Evolutionary conservation across 2,329 filamentous ascomycete genomes (phyloP).

Genomic region (Sporothrix humicola): DNA sequence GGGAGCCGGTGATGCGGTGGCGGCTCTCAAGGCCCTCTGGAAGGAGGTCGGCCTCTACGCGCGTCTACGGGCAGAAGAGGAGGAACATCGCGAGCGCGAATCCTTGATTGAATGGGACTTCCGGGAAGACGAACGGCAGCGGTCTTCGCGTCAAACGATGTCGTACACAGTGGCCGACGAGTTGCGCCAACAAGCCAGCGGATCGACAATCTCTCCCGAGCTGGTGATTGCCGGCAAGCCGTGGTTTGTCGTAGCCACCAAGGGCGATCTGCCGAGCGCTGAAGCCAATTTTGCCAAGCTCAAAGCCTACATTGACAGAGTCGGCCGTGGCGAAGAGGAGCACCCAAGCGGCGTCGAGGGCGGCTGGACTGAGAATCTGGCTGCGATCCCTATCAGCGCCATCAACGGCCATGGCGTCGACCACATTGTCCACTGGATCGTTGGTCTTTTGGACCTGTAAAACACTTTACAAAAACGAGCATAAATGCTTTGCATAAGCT

Average conservation of each 20-base stretch:
- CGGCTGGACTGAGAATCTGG: constrained; percentile 65
- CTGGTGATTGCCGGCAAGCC: constrained; percentile 89
- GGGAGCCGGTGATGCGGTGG: constrained; percentile 75
- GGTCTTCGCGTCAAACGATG: neutral
- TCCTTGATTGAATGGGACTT: constrained; percentile 61
- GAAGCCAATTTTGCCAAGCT: constrained; percentile 76
- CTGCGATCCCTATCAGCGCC: constrained; percentile 84
- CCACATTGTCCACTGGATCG: constrained; percentile 72
- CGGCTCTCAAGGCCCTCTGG: constrained; percentile 83
- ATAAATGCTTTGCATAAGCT: too few species aligned
- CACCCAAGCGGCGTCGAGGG: constrained; percentile 74
- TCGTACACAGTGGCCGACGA: constrained; percentile 41
- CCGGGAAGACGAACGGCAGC: neutral
- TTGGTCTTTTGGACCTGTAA: constrained; percentile 65
- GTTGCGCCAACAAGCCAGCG: constrained; percentile 13
- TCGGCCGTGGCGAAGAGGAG: constrained; percentile 65
- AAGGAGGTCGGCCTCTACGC: constrained; percentile 87
- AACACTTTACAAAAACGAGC: constrained; percentile 6
- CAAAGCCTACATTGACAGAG: constrained; percentile 69
- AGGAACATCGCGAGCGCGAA: constrained; percentile 67
- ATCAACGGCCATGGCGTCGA: constrained; percentile 85
- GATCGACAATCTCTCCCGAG: constrained; percentile 44
- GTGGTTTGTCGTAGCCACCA: constrained; percentile 95
- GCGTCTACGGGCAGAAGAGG: constrained; percentile 74
- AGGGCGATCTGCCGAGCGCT: constrained; percentile 82